phyloP scores from a whole-genome alignment of 495 filamentous ascomycete species.

The Antarctomyces pellizariae region DNA sequence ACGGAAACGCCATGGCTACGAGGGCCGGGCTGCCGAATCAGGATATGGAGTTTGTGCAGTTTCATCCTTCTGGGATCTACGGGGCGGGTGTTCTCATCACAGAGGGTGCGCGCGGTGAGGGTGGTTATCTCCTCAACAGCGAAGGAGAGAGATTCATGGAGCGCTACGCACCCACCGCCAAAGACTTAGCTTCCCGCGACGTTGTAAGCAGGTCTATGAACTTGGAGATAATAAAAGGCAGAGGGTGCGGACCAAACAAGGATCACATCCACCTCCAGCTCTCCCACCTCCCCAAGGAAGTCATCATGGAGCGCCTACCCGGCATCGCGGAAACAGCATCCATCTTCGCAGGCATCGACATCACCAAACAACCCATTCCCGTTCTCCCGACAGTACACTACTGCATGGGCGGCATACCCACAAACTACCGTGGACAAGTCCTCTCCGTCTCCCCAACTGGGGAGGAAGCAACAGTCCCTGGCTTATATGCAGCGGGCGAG shows the following conservation, averaged over 20 bases:
- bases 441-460: constrained; percentile 7
- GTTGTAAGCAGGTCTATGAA: constrained; percentile 11
- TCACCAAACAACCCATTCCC: constrained; percentile 10
- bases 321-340: constrained; percentile 11
- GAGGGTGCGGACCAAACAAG: constrained; percentile 9
- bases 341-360: constrained; percentile 11
- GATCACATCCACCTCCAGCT: constrained; percentile 12
- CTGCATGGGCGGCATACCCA: constrained; percentile 11
- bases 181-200: constrained; percentile 9
- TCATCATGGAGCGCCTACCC: constrained; percentile 9
- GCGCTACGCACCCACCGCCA: constrained; percentile 10
- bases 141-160: constrained; percentile 12
- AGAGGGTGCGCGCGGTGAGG: constrained; percentile 10
- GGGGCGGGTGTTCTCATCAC: constrained; percentile 10
- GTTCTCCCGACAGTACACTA: constrained; percentile 11
- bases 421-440: constrained; percentile 11
- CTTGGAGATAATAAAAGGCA: constrained; percentile 10
- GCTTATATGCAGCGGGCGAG: constrained; percentile 10
- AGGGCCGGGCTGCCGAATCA: constrained; percentile 11
- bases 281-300: constrained; percentile 8
- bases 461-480: constrained; percentile 7
- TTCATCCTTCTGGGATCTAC: constrained; percentile 12
- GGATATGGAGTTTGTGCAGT: constrained; percentile 13
- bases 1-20: constrained; percentile 11
- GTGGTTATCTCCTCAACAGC: constrained; percentile 9